Percentiles rank a stretch among this genome's conserved stretches.
Conservation (phyloP, 139 green algal species). For the Trebouxia sp. region DNA sequence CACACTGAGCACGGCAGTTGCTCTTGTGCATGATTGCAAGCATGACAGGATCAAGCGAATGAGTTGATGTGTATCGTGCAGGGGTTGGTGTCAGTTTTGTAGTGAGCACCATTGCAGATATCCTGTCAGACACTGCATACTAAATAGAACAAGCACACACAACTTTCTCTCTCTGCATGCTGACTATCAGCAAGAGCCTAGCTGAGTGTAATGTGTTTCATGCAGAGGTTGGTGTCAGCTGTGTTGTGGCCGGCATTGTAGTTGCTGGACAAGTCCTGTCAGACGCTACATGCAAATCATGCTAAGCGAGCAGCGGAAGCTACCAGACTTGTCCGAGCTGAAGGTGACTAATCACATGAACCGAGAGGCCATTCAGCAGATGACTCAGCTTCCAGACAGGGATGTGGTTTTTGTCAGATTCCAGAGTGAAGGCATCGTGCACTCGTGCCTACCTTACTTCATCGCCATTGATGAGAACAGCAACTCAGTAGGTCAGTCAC, state of each 20-base stretch:
- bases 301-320: neutral
- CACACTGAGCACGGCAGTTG: too few species aligned
- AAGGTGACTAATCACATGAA: constrained; percentile 45
- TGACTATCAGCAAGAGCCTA: too few species aligned
- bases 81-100: neutral
- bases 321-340: constrained; percentile 32
- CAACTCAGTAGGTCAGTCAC: constrained; percentile 37
- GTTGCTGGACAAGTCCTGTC: constrained; percentile 31
- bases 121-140: neutral
- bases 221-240: constrained; percentile 48
- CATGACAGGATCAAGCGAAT: neutral
- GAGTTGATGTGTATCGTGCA: neutral
- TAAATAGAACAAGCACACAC: too few species aligned
- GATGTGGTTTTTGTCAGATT: constrained; percentile 51
- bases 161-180: too few species aligned
- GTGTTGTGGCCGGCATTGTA: constrained; percentile 47
- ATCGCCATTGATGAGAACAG: constrained; percentile 51
- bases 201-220: too few species aligned
- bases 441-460: constrained; percentile 63
- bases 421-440: constrained; percentile 1
- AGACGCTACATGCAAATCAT: constrained; percentile 26
- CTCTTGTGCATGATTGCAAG: too few species aligned
- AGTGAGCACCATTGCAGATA: neutral
- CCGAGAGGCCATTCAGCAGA: constrained; percentile 57
- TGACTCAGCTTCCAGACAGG: constrained; percentile 38